Percentiles rank a stretch among this genome's conserved stretches.
Conservation (phyloP, 768 basidiomycete genomes). For the Gloeophyllum trabeum region DNA sequence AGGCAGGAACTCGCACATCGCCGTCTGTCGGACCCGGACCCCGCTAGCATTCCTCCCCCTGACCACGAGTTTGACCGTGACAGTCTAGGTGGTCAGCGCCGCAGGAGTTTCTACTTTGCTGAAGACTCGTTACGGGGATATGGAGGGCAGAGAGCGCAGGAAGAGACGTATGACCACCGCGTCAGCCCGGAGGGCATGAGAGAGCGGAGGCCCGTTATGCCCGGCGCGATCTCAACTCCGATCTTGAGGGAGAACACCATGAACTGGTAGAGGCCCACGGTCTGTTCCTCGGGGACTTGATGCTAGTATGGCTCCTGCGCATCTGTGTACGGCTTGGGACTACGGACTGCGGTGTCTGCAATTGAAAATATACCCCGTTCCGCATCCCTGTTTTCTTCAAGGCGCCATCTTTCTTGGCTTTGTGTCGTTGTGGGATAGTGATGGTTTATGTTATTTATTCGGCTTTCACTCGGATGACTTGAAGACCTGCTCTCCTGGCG, state of each 20-base stretch:
- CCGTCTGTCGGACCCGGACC: constrained; percentile 47
- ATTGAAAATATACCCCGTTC: too few species aligned
- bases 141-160: constrained; percentile 24
- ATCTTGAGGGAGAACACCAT: constrained; percentile 73
- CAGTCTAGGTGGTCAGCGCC: constrained; percentile 57
- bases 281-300: too few species aligned
- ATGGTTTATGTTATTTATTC: too few species aligned
- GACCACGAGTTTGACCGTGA: constrained; percentile 75
- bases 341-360: too few species aligned
- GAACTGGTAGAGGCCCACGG: too few species aligned
- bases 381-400: too few species aligned
- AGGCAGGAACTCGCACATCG: constrained; percentile 60
- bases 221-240: constrained; percentile 64
- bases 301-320: too few species aligned
- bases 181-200: constrained; percentile 27
- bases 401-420: too few species aligned
- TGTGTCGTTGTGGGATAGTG: too few species aligned
- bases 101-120: constrained; percentile 79
- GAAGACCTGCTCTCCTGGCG: too few species aligned
- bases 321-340: too few species aligned
- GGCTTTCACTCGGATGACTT: too few species aligned
- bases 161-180: constrained; percentile 24
- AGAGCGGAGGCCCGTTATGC: constrained; percentile 46
- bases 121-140: constrained; percentile 70
- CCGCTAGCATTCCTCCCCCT: constrained; percentile 36